Base-by-base conservation (phyloP, 768 basidiomycete species). In the Boletus sp. region DNA sequence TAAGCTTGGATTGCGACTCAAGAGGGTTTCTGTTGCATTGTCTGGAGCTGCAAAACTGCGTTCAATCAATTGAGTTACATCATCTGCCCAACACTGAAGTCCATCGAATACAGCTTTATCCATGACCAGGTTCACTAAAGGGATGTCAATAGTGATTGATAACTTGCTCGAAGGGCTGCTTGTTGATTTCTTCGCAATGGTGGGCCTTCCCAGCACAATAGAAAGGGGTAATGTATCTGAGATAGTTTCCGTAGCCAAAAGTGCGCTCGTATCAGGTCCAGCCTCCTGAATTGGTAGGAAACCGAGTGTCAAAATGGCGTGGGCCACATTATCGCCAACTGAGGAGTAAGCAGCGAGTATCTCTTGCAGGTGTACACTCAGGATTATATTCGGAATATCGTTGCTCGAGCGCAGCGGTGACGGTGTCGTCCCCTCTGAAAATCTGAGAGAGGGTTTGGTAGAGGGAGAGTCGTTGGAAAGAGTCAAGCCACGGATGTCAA, bases 1-100 rank as follows among this genome's bases (percentile, higher is more conserved):
- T 50, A 93, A 71, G 65, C 84, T 87, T 32, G 85, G 69, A 67
- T 86, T 83, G 52, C 75, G 76, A 58, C 81, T 83, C 55, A 74
- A 74, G 50, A 66, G 59, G 24, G 65, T 69, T 55, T 76, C 70
- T 17, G 61, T 61, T 37, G 57, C 69, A 7, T 55, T 62, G 29
- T 69, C 70, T 35, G 56, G 59, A 46, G 49, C 30, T 5, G 54
- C 47, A 41, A 60, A 50, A 7, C 76, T 71, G 15, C 74, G 77
- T 50, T 89, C 89, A 4, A 87, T 64, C 50, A 88, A 79, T 64
- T 90, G 92, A n/a, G 85, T 75, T 29, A 86, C 68, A 66, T 98
- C 94, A 67, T 99, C 97, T 7, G 86, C 87, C 79, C 89, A 92
- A 65, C 87, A 88, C 70, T 98, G 94, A 17, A 98, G 69, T 12